Percentiles rank a stretch among this genome's conserved stretches.
These are phyloP conservation scores for Gillenia trifoliata DNA, from an alignment of 306 rosid species.

Conservation along the genomic window DNA sequence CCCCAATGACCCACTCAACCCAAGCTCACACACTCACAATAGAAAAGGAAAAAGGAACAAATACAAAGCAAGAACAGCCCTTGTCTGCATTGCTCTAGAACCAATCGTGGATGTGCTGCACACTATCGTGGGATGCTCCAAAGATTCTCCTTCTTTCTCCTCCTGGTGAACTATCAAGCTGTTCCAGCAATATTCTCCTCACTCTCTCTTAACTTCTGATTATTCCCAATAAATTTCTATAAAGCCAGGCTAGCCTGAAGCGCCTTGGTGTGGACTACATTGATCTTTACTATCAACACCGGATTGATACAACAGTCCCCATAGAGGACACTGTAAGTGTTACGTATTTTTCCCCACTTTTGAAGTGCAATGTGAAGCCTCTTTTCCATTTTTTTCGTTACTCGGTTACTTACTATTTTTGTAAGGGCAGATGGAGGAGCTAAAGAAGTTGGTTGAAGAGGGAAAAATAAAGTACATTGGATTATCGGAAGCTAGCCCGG, in stretches of 20 bases:
- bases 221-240: too few relatives aligned
- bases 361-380: neutral
- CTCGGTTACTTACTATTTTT: neutral
- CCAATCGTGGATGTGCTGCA: too few relatives aligned
- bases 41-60: too few relatives aligned
- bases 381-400: neutral
- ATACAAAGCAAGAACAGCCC: too few relatives aligned
- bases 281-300: constrained; percentile 87
- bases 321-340: constrained; percentile 74
- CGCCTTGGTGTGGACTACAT: constrained; percentile 71
- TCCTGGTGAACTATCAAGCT: too few relatives aligned
- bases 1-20: too few relatives aligned
- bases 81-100: too few relatives aligned
- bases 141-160: too few relatives aligned
- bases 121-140: too few relatives aligned
- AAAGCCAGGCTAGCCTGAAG: constrained; percentile 69
- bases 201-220: too few relatives aligned
- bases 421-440: constrained; percentile 11
- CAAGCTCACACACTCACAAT: too few relatives aligned
- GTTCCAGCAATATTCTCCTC: too few relatives aligned
- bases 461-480: constrained; percentile 67
- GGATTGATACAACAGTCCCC: constrained; percentile 64
- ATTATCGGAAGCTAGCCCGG: constrained; percentile 61
- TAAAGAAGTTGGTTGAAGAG: constrained; percentile 43
- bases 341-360: neutral